phyloP scores from a whole-genome alignment of 75 land plant genomes.

The Chamaecyparis obtusa region DNA sequence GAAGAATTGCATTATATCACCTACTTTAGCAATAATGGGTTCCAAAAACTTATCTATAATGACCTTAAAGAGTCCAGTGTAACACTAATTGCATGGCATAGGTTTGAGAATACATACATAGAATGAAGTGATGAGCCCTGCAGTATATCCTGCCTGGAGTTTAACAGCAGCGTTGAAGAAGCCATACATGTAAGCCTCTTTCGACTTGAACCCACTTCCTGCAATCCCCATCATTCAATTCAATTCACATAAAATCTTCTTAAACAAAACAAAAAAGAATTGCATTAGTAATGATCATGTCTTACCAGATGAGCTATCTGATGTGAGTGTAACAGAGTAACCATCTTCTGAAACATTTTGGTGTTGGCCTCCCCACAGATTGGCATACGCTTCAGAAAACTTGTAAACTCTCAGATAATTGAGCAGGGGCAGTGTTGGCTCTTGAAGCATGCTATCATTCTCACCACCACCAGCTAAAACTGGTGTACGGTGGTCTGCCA shows the following conservation, averaged over 20 bases:
- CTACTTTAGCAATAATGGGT: no score
- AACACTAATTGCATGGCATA: neutral
- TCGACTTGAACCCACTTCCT: no score
- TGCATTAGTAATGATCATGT: neutral
- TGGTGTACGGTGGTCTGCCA: neutral
- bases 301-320: conserved; percentile 54
- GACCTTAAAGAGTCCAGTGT: no score
- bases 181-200: no score
- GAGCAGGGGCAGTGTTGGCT: neutral
- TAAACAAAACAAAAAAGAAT: no score
- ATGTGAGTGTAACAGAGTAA: conserved; percentile 47
- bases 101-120: neutral
- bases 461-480: neutral
- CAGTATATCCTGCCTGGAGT: conserved; percentile 21
- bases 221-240: neutral
- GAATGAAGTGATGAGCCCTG: conserved; percentile 17
- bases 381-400: conserved; percentile 40
- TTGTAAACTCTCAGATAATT: conserved; percentile 17
- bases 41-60: no score
- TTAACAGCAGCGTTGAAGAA: conserved; percentile 29
- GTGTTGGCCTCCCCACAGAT: conserved; percentile 65
- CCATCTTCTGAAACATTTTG: conserved; percentile 36
- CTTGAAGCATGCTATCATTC: neutral
- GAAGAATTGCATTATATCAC: no score
- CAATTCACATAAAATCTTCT: no score